phyloP scores from a whole-genome alignment of 169 alveolate genomes.

The Cryptosporidium sp. region DNA sequence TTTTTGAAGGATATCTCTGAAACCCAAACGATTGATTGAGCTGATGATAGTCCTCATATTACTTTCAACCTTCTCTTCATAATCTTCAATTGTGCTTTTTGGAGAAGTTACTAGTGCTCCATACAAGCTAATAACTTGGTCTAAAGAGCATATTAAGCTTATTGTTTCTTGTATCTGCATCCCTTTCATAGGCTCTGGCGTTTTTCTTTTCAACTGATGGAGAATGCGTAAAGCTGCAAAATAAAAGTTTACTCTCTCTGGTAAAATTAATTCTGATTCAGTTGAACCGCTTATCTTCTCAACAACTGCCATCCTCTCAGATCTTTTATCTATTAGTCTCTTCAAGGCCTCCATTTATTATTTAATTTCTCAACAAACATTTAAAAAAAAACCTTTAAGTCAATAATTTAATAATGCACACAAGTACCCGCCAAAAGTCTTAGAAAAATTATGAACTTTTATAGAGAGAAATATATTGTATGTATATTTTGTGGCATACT shows the following conservation, averaged over 20 bases:
- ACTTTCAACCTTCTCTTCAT: slow-evolving; percentile 19
- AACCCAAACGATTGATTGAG: slow-evolving; percentile 33
- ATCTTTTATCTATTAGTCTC: slow-evolving; percentile 15
- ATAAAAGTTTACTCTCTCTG: slow-evolving; percentile 58
- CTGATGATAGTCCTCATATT: slow-evolving; percentile 8
- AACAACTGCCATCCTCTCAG: slow-evolving; percentile 11
- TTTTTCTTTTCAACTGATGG: slow-evolving; percentile 31
- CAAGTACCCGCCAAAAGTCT: slow-evolving; percentile 17
- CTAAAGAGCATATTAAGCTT: slow-evolving; percentile 11
- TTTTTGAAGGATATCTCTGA: slow-evolving; percentile 9
- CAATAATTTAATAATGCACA: slow-evolving; percentile 11
- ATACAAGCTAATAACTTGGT: slow-evolving; percentile 12
- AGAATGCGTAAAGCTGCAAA: slow-evolving; percentile 63
- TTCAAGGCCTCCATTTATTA: slow-evolving; percentile 42
- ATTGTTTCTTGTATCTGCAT: slow-evolving; percentile 10
- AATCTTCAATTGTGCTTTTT: neutral
- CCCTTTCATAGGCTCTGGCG: slow-evolving; percentile 4
- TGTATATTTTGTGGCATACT: too few relatives aligned
- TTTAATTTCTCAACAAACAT: neutral
- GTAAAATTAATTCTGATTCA: slow-evolving; percentile 20
- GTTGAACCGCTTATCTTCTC: neutral
- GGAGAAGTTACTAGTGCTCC: slow-evolving; percentile 60
- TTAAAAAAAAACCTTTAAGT: neutral
- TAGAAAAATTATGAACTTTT: too few relatives aligned
- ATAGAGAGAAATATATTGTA: too few relatives aligned